Base-by-base conservation (phyloP, 805 yeast species). In the Komagataella phaffii region DNA sequence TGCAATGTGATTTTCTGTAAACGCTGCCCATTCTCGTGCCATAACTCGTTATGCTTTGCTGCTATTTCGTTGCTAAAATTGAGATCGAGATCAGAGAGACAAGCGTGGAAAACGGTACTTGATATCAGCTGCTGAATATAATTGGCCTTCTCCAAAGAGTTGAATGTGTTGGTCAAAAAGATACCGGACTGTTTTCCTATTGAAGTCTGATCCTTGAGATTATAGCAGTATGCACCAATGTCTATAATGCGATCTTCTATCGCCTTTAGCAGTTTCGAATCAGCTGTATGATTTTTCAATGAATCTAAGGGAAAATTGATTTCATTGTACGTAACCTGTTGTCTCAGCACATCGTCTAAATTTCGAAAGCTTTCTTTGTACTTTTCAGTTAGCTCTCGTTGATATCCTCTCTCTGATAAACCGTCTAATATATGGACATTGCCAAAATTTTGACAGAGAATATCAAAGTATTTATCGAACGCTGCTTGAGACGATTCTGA, bases 401-500 rank as follows among this genome's bases (percentile, higher is more conserved):
- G 79, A 21, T 64, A 66, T 2, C 66, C 63, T 50, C 59, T 61
- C 17, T 60, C 59, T n/a, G 76, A 71, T 10, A 77, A 61, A 3
- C 78, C 71, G 54, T 76, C 76, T n/a, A 79, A 58, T 10, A 77
- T 66, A 56, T 73, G 76, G 23, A 77, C 66, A 50, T 72, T 75
- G 18, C 80, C 77, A 61, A 69, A 75, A 52, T 77, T 80, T 36
- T 62, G 59, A n/a, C 66, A 63, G 30, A 79, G 57, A 2, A 59
- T 60, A 50, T 77, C 80, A 56, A 78, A 75, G 57, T 77, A 81
- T 45, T 75, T 65, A 19, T 64, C 57, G 51, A 78, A 73, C 0
- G 81, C 79, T 61, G 74, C 76, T 51, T 71, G 75, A 2, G 80
- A 71, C 1, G 81, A 77, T 53, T 77, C 82, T 49, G 70, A 69